These are phyloP conservation scores for Daldinia grandis DNA, from an alignment of 495 filamentous ascomycete genomes.

Conservation along the genomic window DNA sequence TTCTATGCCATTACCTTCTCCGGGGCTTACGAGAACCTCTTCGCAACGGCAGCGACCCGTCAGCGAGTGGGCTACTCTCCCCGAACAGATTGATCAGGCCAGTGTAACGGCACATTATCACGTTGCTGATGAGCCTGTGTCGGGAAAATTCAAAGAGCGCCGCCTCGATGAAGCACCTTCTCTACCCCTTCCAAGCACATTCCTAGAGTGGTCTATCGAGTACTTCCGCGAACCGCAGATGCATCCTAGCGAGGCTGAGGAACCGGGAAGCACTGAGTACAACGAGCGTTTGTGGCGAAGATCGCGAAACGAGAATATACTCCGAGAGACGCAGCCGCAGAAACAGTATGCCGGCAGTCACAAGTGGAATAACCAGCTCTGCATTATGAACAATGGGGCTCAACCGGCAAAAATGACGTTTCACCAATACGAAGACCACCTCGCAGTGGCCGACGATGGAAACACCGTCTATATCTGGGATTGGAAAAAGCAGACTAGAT, in stretches of 20 bases:
- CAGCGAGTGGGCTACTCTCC: slow-evolving; percentile 72
- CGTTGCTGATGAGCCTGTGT: slow-evolving; percentile 76
- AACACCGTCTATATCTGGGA: slow-evolving; percentile 94
- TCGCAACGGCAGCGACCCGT: slow-evolving; percentile 58
- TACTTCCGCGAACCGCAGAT: slow-evolving; percentile 99
- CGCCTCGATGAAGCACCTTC: slow-evolving; percentile 61
- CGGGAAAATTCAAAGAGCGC: slow-evolving; percentile 73
- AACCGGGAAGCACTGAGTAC: slow-evolving; percentile 96
- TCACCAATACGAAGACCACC: slow-evolving; percentile 96
- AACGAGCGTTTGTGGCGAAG: slow-evolving; percentile 94
- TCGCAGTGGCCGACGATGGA: slow-evolving; percentile 91
- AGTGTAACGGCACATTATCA: slow-evolving; percentile 76
- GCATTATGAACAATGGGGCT: slow-evolving; percentile 83
- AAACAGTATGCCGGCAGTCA: slow-evolving; percentile 85
- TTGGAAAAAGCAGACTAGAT: slow-evolving; percentile 75
- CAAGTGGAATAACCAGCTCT: slow-evolving; percentile 80
- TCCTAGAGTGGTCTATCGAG: slow-evolving; percentile 95
- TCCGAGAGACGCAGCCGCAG: slow-evolving; percentile 89
- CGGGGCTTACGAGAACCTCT: slow-evolving; percentile 52
- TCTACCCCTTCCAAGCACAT: slow-evolving; percentile 81
- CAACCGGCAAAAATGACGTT: slow-evolving; percentile 93
- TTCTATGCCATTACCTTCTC: slow-evolving; percentile 46
- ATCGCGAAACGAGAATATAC: slow-evolving; percentile 89
- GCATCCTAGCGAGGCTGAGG: slow-evolving; percentile 93
- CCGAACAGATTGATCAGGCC: slow-evolving; percentile 79